Base-by-base conservation (phyloP, 345 rosid species). In the Rhizophora mangle region DNA sequence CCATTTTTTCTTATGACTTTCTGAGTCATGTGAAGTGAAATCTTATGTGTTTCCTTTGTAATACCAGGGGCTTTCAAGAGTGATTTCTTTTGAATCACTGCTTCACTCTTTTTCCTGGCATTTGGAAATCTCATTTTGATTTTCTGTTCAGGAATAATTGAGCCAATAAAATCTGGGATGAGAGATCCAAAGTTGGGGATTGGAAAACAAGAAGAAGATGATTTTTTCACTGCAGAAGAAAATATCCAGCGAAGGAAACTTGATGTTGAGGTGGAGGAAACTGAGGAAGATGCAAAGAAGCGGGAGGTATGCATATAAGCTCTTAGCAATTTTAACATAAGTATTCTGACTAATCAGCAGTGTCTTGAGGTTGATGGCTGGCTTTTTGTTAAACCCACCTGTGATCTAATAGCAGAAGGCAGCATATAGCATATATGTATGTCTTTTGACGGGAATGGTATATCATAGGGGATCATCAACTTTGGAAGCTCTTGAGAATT, bases 201-300 rank as follows among this genome's bases (percentile, higher is more conserved):
- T 77, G 99, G 99, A 30, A 95, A 95, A 64, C 99, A 95, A 82
- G 99, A 95, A 83, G 96, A 95, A 77, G 98, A 95, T 56, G 99
- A 95, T 79, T 95, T 76, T 79, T 92, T 88, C 72, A 95, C 99
- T 21, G 86, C 98, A 0, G 99, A 87, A 81, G 97, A 95, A 78
- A 95, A 92, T 76, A 95, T 92, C 68, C 98, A 90, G 80, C 83
- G 99, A 70, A 88, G 70, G 70, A 95, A 86, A 79, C 96, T 95
- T 62, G 96, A 92, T 72, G 82, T 92, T 34, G 96, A 95, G 85
- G 76, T 92, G 32, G 92, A 95, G 80, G 99, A 87, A 75, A 88
- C 98, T 6, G 96, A 92, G 85, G 98, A 95, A 73, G 64, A 81
- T 58, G 81, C 88, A 30, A 95, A 88, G 81, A 95, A 89, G 85